Evolutionary conservation across 73 alveolate species (phyloP).

Genomic region (Stentor roeselii): DNA sequence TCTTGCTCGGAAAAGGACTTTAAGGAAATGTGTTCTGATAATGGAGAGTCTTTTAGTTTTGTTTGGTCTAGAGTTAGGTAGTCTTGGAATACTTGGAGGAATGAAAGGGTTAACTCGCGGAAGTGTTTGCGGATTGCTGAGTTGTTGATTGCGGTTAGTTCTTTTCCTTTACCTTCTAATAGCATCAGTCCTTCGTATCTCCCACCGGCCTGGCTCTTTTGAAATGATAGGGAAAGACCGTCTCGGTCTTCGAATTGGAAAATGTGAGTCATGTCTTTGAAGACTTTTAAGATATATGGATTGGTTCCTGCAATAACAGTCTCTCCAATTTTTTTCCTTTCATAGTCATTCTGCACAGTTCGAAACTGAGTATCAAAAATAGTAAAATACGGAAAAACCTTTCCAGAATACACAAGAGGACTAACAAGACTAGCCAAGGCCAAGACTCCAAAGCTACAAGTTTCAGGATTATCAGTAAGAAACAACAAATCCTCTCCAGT

Average conservation of each 20-base stretch:
- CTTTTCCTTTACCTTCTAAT: not conserved
- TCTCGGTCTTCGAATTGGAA: not conserved
- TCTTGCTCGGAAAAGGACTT: not conserved
- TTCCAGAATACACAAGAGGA: constrained; percentile 29
- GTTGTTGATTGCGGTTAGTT: constrained; percentile 4
- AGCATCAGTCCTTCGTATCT: no score
- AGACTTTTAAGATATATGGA: constrained; percentile 15
- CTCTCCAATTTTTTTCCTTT: not conserved
- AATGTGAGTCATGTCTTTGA: not conserved
- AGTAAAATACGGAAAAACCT: constrained; percentile 30
- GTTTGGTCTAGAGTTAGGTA: not conserved
- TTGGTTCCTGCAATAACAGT: constrained; percentile 29
- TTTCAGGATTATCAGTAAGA: constrained; percentile 10
- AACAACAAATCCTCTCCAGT: constrained; percentile 31
- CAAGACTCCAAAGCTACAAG: constrained; percentile 2
- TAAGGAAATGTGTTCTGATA: not conserved
- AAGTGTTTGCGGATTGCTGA: not conserved
- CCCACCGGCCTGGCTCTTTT: no score
- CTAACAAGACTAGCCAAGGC: constrained; percentile 12
- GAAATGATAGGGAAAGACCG: not conserved
- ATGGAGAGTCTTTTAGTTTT: constrained; percentile 23
- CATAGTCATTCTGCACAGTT: not conserved
- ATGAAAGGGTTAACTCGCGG: not conserved
- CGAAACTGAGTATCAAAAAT: constrained; percentile 20
- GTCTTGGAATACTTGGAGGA: not conserved